Percentiles rank a stretch among this genome's conserved stretches.
Evolutionary conservation across 2,329 filamentous ascomycete genomes (phyloP).

Genomic region (Aureobasidium vineae): DNA sequence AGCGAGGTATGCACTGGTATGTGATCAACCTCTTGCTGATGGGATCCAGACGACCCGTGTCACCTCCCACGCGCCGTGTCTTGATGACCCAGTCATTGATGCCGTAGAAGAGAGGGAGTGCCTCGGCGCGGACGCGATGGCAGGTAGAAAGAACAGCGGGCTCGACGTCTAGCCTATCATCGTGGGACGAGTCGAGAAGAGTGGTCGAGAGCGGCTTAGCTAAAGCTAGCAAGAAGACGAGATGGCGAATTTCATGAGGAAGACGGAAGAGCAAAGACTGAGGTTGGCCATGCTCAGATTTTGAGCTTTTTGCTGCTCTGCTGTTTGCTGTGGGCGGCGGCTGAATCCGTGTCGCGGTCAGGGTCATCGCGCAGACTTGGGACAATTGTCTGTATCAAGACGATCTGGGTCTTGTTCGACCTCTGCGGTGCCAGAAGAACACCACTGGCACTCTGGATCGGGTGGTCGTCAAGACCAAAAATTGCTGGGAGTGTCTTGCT

Average conservation of each 20-base stretch:
- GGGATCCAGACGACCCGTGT: constrained; percentile 5
- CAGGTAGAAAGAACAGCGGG: constrained; percentile 25
- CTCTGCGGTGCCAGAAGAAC: neutral
- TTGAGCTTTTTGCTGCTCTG: neutral
- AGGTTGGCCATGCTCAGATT: neutral
- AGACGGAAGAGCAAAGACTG: constrained; percentile 26
- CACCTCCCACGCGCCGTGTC: constrained; percentile 22
- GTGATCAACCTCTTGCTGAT: constrained; percentile 21
- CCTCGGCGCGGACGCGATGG: constrained; percentile 22
- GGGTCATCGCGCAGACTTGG: constrained; percentile 10
- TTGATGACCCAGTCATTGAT: constrained; percentile 25
- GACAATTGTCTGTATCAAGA: neutral
- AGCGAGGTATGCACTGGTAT: constrained; percentile 22
- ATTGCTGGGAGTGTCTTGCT: neutral
- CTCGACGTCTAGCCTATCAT: constrained; percentile 15
- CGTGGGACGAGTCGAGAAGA: constrained; percentile 17
- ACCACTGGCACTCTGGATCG: neutral
- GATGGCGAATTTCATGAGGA: constrained; percentile 29
- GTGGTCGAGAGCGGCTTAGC: neutral
- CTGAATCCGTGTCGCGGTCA: constrained; percentile 10
- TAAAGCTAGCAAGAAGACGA: constrained; percentile 28
- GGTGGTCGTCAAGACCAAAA: neutral
- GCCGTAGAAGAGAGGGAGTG: constrained; percentile 24
- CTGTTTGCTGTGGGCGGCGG: constrained; percentile 2
- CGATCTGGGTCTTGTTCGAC: neutral